Percentiles rank a stretch among this genome's conserved stretches.
phyloP scores from a whole-genome alignment of 306 rosid species.

The Alnus rubra region DNA sequence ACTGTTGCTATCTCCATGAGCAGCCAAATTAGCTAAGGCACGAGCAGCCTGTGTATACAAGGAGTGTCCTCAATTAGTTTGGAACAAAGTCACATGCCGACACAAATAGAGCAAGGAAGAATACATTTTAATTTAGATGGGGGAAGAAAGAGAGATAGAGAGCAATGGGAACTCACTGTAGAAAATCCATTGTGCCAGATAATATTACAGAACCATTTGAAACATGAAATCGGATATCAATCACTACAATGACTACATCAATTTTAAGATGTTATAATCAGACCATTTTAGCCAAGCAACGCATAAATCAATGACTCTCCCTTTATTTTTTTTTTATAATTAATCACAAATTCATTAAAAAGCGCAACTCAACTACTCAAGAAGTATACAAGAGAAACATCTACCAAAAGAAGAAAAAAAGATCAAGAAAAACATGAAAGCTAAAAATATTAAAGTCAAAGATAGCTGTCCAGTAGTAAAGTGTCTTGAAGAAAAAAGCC shows the following conservation, averaged over 20 bases:
- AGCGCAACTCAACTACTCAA: too few relatives aligned
- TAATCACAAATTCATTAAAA: too few relatives aligned
- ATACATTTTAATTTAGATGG: too few relatives aligned
- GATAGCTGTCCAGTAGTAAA: too few relatives aligned
- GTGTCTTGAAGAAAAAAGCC: too few relatives aligned
- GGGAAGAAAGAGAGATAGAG: not conserved
- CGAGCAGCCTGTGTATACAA: slow-evolving; percentile 85
- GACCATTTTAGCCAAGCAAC: not conserved
- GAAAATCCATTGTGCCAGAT: slow-evolving; percentile 2
- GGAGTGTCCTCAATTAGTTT: slow-evolving; percentile 26
- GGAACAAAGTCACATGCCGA: not conserved
- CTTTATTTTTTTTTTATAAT: too few relatives aligned
- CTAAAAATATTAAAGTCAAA: too few relatives aligned
- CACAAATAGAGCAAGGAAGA: not conserved
- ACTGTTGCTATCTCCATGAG: slow-evolving; percentile 98
- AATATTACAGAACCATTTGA: slow-evolving; percentile 12
- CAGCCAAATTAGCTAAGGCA: slow-evolving; percentile 99
- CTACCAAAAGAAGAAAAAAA: too few relatives aligned
- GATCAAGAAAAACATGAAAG: too few relatives aligned
- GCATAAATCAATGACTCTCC: not conserved
- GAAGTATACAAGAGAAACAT: too few relatives aligned
- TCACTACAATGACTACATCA: not conserved
- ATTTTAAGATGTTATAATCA: not conserved
- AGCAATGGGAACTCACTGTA: not conserved
- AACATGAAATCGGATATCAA: not conserved